Evolutionary conservation across 148 eudicot genomes (phyloP), one percentile per base, ranked within the genome.

Genomic region (Chenopodium formosanum): DNA sequence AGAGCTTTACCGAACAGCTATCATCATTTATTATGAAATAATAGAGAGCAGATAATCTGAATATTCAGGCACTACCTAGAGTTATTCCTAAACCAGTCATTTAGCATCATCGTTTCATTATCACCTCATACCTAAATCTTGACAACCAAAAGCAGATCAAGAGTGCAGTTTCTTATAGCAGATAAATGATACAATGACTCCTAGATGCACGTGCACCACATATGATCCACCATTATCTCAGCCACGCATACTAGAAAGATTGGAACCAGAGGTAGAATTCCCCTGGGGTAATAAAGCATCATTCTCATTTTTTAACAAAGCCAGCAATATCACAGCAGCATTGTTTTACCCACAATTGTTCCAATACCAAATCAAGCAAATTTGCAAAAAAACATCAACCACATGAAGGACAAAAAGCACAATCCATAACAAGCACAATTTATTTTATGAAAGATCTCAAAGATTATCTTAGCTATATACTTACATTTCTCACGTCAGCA

Each of bases 401-500:
- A 78, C 64, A 78, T 22, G 77, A 62, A 44, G 63, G 74, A 20
- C 29, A 10, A 53, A 52, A 73, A 16, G 67, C 52, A 68, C n/a
- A 75, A 19, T 44, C 13, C 46, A n/a, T 22, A 83, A 44, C 27
- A 76, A 12, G 50, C 67, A 27, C 58, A 63, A 68, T 5, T 50
- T 16, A 9, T 63, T 1, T n/a, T 16, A 75, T 9, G 46, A 68
- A 53, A 56, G 20, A 4, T 47, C 12, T 13, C 11, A n/a, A 46
- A 63, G 80, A 70, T 4, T 46, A 78, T 27, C 48, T n/a, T 23
- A 86, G 46, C 46, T 65, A 29, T 50, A 75, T 34, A 83, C 99
- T 94, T 84, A 96, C 99, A 90, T 90, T 92, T 90, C 99, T 88
- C 84, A 96, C 97, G 81, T 94, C 97, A 44, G 93, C 98, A 87